phyloP scores from a whole-genome alignment of 768 basidiomycete genomes.

The Hortiboletus campestris region DNA sequence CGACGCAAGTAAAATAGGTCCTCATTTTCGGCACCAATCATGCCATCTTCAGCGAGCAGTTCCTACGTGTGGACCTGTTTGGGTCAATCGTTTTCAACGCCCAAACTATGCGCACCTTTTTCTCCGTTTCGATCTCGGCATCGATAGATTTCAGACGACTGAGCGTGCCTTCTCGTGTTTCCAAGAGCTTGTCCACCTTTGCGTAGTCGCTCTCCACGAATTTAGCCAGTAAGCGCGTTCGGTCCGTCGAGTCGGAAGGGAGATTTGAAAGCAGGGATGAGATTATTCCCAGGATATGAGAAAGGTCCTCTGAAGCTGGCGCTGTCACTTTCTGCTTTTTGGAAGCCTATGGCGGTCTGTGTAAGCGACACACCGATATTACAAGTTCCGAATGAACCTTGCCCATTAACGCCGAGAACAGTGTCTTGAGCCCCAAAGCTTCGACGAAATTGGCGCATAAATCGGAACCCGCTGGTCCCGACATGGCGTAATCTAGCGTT shows the following conservation, averaged over 20 bases:
- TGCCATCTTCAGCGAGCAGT: conserved; percentile 54
- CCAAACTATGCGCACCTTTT: conserved; percentile 44
- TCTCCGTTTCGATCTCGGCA: conserved; percentile 65
- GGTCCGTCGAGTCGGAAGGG: conserved; percentile 75
- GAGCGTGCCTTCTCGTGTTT: conserved; percentile 73
- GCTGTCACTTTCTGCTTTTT: conserved; percentile 65
- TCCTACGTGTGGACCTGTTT: conserved; percentile 37
- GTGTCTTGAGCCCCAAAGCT: conserved; percentile 79
- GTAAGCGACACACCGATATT: conserved; percentile 9
- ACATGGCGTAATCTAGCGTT: conserved; percentile 86
- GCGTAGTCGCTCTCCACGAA: conserved; percentile 93
- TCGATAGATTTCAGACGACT: conserved; percentile 60
- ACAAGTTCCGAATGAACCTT: conserved; percentile 54
- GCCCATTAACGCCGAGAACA: conserved; percentile 93
- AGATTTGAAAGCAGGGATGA: conserved; percentile 87
- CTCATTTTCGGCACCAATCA: conserved; percentile 58
- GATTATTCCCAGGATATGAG: conserved; percentile 85
- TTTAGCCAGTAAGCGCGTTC: conserved; percentile 84
- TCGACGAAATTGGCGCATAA: conserved; percentile 87
- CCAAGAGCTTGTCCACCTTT: conserved; percentile 90
- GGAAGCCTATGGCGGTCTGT: conserved; percentile 31
- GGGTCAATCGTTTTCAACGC: not conserved
- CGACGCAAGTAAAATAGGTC: conserved; percentile 83
- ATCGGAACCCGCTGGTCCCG: conserved; percentile 64
- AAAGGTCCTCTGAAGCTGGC: conserved; percentile 74